phyloP scores from a whole-genome alignment of 164 flowering plant genomes.

The Chloranthus sessilifolius region DNA sequence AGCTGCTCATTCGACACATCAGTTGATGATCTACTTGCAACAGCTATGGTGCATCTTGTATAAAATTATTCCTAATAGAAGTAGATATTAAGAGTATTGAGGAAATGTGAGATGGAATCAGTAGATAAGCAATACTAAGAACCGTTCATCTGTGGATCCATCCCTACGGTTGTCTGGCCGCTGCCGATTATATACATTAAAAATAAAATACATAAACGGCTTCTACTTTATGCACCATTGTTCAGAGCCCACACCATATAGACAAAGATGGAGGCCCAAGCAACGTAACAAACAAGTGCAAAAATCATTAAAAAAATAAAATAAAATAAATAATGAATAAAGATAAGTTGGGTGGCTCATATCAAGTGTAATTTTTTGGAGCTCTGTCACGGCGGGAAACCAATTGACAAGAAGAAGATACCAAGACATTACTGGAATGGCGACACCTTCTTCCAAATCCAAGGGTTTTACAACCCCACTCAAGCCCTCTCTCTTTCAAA shows the following conservation, averaged over 20 bases:
- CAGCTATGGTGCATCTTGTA: too few relatives aligned
- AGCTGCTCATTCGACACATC: too few relatives aligned
- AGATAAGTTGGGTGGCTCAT: slow-evolving; percentile 32
- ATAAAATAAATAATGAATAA: neutral
- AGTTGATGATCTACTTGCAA: too few relatives aligned
- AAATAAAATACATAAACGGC: slow-evolving; percentile 12
- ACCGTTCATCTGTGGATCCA: slow-evolving; percentile 64
- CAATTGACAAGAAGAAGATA: slow-evolving; percentile 11
- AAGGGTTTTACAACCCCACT: slow-evolving; percentile 26
- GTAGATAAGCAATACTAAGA: slow-evolving; percentile 41
- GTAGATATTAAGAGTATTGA: too few relatives aligned
- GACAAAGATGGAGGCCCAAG: neutral
- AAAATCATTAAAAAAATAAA: slow-evolving; percentile 1
- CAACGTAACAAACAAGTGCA: slow-evolving; percentile 10
- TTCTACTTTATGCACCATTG: slow-evolving; percentile 32
- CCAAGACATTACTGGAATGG: slow-evolving; percentile 15
- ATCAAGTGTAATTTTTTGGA: slow-evolving; percentile 47
- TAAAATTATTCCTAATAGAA: too few relatives aligned
- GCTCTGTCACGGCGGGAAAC: slow-evolving; percentile 37
- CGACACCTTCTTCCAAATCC: slow-evolving; percentile 13
- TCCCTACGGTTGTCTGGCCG: slow-evolving; percentile 88
- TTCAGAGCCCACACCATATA: slow-evolving; percentile 1
- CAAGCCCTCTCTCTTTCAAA: slow-evolving; percentile 73
- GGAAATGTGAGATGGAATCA: slow-evolving; percentile 69
- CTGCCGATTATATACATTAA: slow-evolving; percentile 25